Base-by-base conservation (phyloP, 75 land plant genomes). In the Azolla pinnata region DNA sequence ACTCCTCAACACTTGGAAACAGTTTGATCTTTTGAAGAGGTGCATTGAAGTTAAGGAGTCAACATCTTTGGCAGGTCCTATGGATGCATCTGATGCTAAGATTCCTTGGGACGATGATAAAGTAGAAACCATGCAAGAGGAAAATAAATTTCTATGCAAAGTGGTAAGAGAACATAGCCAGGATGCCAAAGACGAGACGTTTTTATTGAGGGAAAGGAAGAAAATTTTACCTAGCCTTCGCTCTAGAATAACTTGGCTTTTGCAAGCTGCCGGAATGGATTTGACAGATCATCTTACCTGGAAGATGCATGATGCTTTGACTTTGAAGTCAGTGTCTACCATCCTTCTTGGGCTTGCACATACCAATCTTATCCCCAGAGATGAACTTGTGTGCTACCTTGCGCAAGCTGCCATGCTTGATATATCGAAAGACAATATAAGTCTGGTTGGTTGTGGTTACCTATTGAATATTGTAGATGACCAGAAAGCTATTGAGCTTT, bases 1-100 rank as follows among this genome's bases (percentile, higher is more conserved):
- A 68, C 65, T 95, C 24, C 77, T 95, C 28, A 44, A 68, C 61
- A 97, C 81, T 47, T 95, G 99, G 99, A 95, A 90, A 77, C 91
- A 86, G 56, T 38, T 82, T 17, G 88, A 95, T 55, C 62, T 82
- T 38, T 72, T 24, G 2, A 29, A 52, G 14, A 18, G 29, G 5
- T 52, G 54, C 14, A 24, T 27, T 52, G 5, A 26, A 19, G 54
- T 52, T 1, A 52, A 52, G 14, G 29, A 23, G n/a, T n/a, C n/a
- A n/a, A n/a, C n/a, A n/a, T n/a, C n/a, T n/a, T n/a, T n/a, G n/a
- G n/a, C n/a, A n/a, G n/a, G n/a, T n/a, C n/a, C n/a, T n/a, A n/a
- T n/a, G n/a, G n/a, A n/a, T n/a, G n/a, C n/a, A n/a, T n/a, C n/a
- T n/a, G n/a, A n/a, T n/a, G n/a, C n/a, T n/a, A n/a, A n/a, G n/a